These are phyloP conservation scores for Hypoxylon lienhwacheense DNA, from an alignment of 495 filamentous ascomycete genomes.

Conservation along the genomic window DNA sequence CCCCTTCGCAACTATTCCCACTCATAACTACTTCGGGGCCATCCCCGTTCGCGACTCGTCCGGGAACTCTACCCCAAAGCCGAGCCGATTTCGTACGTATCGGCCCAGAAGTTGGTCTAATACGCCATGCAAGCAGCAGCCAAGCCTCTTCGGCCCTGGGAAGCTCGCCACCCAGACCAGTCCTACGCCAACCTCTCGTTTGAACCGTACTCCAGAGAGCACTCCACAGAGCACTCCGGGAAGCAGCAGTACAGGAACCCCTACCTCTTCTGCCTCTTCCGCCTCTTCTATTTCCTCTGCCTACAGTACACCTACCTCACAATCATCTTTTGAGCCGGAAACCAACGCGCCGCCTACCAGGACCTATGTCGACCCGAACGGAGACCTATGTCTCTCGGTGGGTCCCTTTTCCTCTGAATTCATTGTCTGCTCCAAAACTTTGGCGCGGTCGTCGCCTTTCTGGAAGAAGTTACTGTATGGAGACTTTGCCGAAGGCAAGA, in stretches of 20 bases:
- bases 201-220: background rate
- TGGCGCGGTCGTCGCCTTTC: conserved; percentile 33
- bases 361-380: conserved; percentile 12
- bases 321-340: background rate
- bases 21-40: too few species aligned
- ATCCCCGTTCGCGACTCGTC: too few species aligned
- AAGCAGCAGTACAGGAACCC: too few species aligned
- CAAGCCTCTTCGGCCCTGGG: conserved; percentile 2
- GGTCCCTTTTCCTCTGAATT: conserved; percentile 17
- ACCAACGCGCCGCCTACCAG: background rate
- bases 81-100: too few species aligned
- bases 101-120: background rate
- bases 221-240: background rate
- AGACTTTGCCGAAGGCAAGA: conserved; percentile 34
- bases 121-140: background rate
- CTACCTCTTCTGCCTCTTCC: too few species aligned
- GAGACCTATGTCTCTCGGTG: conserved; percentile 27
- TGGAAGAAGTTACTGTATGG: conserved; percentile 39
- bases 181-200: conserved; percentile 9
- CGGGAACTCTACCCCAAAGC: too few species aligned
- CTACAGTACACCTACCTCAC: background rate
- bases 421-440: conserved; percentile 28
- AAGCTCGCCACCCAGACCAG: background rate
- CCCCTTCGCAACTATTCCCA: background rate
- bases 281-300: background rate